Percentiles rank a stretch among this genome's conserved stretches.
Evolutionary conservation across 108 stramenopile species (phyloP).

Genomic region (Nannochloropsis salina): DNA sequence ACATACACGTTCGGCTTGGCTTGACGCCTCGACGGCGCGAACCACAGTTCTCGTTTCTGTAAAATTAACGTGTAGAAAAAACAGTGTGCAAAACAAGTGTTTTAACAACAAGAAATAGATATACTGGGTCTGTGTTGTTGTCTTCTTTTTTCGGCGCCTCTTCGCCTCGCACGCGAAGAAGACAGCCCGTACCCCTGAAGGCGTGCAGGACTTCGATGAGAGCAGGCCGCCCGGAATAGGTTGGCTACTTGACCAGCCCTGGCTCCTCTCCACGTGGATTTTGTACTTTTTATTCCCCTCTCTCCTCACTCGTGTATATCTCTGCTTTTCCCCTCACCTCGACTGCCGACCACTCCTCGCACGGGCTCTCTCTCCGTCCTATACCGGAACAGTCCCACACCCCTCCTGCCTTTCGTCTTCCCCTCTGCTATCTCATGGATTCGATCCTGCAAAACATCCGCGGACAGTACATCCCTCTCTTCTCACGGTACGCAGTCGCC

Average conservation of each 20-base stretch:
- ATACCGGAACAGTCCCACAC: background rate
- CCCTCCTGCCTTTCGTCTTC: background rate
- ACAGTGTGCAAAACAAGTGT: background rate
- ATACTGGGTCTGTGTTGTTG: background rate
- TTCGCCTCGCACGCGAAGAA: background rate
- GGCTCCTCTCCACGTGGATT: no score
- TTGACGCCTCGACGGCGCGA: no score
- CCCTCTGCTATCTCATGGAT: constrained; percentile 5
- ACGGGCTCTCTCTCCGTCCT: background rate
- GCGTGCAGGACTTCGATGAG: no score
- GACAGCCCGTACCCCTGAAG: no score
- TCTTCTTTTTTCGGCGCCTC: background rate
- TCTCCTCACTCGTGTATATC: background rate
- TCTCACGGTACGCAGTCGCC: background rate
- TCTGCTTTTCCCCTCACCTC: background rate
- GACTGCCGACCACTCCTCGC: background rate
- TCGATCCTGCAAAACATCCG: background rate
- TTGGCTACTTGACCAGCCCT: no score
- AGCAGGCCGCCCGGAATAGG: no score
- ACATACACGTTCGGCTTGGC: no score
- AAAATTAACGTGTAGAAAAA: no score
- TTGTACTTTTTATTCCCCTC: background rate
- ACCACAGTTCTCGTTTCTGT: no score
- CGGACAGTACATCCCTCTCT: background rate
- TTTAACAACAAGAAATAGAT: background rate